Conservation (phyloP, 2,329 filamentous ascomycete species). For the Colletotrichum sp. region DNA sequence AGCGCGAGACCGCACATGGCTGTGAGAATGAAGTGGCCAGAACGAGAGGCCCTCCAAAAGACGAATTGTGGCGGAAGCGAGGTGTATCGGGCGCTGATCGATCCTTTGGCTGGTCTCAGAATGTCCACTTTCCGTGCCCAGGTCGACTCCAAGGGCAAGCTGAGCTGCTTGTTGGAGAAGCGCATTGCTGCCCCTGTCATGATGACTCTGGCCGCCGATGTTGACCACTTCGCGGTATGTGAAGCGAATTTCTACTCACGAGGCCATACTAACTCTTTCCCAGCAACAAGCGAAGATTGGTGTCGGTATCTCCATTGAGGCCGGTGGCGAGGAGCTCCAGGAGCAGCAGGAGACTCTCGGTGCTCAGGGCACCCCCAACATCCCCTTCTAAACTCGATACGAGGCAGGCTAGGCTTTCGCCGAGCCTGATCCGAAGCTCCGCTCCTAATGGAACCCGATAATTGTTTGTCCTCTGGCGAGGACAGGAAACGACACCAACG, state of each 20-base stretch:
- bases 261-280: slow-evolving; percentile 29
- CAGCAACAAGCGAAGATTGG: slow-evolving; percentile 96
- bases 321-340: slow-evolving; percentile 83
- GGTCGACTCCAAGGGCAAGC: slow-evolving; percentile 92
- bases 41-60: too few species aligned
- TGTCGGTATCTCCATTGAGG: slow-evolving; percentile 90
- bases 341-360: slow-evolving; percentile 75
- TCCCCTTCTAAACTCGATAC: slow-evolving; percentile 63
- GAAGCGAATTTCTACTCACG: background rate
- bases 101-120: slow-evolving; percentile 58
- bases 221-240: slow-evolving; percentile 93
- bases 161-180: slow-evolving; percentile 94
- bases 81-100: too few species aligned
- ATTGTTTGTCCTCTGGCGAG: slow-evolving; percentile 19
- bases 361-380: slow-evolving; percentile 59
- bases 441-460: slow-evolving; percentile 25
- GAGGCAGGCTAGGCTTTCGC: background rate
- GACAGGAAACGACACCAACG: slow-evolving; percentile 15
- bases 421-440: slow-evolving; percentile 23
- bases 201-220: slow-evolving; percentile 94
- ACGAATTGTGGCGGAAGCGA: too few species aligned
- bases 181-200: slow-evolving; percentile 90
- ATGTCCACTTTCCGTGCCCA: slow-evolving; percentile 95
- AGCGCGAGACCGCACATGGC: too few species aligned
- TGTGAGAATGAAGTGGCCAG: too few species aligned